A percentile compares a stretch with the other conserved stretches of the same genome.
These are phyloP conservation scores for Saccharum hybrid DNA, from an alignment of 202 grass and related monocot species.

Conservation along the genomic window DNA sequence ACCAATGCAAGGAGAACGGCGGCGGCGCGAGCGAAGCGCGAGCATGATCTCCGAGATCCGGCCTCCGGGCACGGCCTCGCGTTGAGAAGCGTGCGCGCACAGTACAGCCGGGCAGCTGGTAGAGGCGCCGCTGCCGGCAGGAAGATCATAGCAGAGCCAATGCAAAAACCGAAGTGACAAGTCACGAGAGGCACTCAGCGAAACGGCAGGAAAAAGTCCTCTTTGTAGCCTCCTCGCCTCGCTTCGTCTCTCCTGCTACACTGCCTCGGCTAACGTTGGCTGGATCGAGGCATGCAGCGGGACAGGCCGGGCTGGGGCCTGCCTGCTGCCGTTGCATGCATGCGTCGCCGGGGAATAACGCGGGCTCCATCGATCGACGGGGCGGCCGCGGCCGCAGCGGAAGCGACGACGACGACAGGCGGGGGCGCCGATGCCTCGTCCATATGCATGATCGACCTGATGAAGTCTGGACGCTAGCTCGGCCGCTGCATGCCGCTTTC, in stretches of 20 bases:
- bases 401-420: neutral
- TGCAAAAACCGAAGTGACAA: neutral
- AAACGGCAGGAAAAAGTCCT: neutral
- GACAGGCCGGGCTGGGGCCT: no score
- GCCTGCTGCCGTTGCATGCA: constrained; percentile 33
- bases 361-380: no score
- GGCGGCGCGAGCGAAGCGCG: no score
- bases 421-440: neutral
- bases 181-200: neutral
- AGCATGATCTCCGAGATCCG: no score
- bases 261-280: neutral
- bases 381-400: neutral
- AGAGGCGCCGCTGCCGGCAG: neutral
- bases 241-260: neutral
- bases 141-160: no score
- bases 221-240: constrained; percentile 2
- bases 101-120: no score
- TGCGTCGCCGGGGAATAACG: constrained; percentile 35
- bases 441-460: no score
- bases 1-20: no score
- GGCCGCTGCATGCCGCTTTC: no score
- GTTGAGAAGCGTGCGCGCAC: no score
- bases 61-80: no score
- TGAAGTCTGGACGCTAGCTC: no score
- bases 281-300: neutral